Conservation (phyloP, 106 monocot species). For the Alisma plantagoaquatica region DNA sequence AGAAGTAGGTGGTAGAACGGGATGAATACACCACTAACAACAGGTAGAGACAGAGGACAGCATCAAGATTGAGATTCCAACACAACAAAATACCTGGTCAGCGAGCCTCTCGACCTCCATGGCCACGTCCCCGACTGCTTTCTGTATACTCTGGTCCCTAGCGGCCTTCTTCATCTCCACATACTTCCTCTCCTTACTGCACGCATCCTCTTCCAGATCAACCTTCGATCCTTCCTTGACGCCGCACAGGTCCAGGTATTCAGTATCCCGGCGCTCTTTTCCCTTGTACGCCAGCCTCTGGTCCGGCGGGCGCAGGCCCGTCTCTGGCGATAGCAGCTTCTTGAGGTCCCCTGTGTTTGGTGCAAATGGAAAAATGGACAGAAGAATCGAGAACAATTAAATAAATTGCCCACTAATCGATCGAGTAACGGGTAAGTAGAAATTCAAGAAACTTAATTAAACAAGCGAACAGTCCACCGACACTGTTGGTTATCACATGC, state of each 20-base stretch:
- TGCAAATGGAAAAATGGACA: not conserved
- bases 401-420: not conserved
- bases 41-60: not conserved
- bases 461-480: not conserved
- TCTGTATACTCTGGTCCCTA: slow-evolving; percentile 33
- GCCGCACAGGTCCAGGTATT: slow-evolving; percentile 56
- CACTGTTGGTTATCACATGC: too few relatives aligned
- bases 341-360: slow-evolving; percentile 59
- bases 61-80: not conserved
- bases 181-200: slow-evolving; percentile 44
- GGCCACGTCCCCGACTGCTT: slow-evolving; percentile 42
- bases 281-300: slow-evolving; percentile 56
- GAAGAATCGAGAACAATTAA: not conserved
- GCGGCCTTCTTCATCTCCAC: slow-evolving; percentile 55
- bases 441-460: not conserved
- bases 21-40: not conserved
- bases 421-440: not conserved
- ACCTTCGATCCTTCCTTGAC: slow-evolving; percentile 70
- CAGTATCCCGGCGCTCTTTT: slow-evolving; percentile 44
- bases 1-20: not conserved
- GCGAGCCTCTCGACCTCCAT: slow-evolving; percentile 68
- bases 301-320: slow-evolving; percentile 43
- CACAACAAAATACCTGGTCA: slow-evolving; percentile 34
- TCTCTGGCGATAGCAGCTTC: slow-evolving; percentile 45
- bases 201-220: slow-evolving; percentile 46